phyloP scores from a whole-genome alignment of 2,329 filamentous ascomycete species.

The Neocatenulostroma microsporum region DNA sequence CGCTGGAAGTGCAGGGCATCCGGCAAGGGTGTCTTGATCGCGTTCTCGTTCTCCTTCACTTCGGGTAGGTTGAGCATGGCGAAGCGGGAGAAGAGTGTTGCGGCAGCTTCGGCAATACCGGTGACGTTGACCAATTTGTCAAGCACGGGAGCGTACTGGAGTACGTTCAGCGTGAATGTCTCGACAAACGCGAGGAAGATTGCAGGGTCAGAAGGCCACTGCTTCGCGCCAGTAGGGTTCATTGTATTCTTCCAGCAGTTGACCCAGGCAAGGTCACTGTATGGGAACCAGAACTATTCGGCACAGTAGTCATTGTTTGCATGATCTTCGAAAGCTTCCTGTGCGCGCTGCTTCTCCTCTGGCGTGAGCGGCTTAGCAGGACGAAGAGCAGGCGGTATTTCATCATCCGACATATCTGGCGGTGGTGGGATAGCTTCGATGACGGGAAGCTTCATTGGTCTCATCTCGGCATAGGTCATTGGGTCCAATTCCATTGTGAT shows the following conservation, averaged over 20 bases:
- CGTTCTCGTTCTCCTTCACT: no score
- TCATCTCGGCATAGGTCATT: conserved; percentile 43
- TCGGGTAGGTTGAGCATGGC: conserved; percentile 40
- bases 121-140: conserved; percentile 28
- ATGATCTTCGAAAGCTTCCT: conserved; percentile 32
- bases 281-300: conserved; percentile 48
- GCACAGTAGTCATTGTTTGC: conserved; percentile 38
- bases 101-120: conserved; percentile 20
- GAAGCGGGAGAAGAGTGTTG: conserved; percentile 18
- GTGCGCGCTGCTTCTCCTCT: conserved; percentile 29
- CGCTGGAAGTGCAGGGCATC: no score
- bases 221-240: conserved; percentile 26
- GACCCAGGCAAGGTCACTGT: conserved; percentile 39
- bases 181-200: no score
- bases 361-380: conserved; percentile 18
- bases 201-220: conserved; percentile 40
- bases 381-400: conserved; percentile 31
- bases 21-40: no score
- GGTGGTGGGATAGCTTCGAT: conserved; percentile 39
- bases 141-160: conserved; percentile 21
- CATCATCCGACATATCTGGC: conserved; percentile 5
- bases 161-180: conserved; percentile 18
- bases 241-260: conserved; percentile 40
- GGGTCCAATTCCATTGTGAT: conserved; percentile 42
- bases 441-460: conserved; percentile 38